Conservation (phyloP, 202 grass and related monocot genomes). For the Hordeum pubiflorum region DNA sequence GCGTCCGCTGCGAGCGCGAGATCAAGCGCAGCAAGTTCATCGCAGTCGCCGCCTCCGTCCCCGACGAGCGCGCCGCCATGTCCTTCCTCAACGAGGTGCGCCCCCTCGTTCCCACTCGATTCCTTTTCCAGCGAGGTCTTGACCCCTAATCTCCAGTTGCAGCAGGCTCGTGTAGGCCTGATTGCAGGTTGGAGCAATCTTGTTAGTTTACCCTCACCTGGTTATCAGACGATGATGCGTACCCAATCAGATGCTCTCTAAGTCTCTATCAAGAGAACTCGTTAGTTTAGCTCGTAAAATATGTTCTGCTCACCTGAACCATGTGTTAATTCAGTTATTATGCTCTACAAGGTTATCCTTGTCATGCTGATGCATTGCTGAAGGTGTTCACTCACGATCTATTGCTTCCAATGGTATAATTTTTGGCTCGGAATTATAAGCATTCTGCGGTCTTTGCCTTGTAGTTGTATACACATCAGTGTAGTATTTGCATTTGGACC, state of each 20-base stretch:
- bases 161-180: not conserved
- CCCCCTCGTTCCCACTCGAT: not conserved
- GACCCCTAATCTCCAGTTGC: not conserved
- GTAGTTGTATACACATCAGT: not conserved
- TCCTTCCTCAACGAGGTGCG: conserved; percentile 79
- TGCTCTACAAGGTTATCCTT: not conserved
- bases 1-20: conserved; percentile 77
- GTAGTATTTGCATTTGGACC: not conserved
- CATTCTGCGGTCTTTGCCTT: not conserved
- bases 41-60: conserved; percentile 62
- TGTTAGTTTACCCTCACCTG: not conserved
- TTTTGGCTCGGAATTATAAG: not conserved
- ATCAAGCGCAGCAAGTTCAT: conserved; percentile 92
- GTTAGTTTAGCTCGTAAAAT: not conserved
- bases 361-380: not conserved
- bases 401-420: not conserved
- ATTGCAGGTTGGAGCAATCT: not conserved
- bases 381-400: not conserved
- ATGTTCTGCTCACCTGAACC: not conserved
- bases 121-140: not conserved
- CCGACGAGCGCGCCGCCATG: conserved; percentile 61
- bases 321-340: not conserved
- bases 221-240: not conserved
- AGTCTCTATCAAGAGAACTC: not conserved
- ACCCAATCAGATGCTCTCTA: not conserved